These are phyloP conservation scores for Cryphonectria radicalis DNA, from an alignment of 2,329 filamentous ascomycete species.

Conservation along the genomic window DNA sequence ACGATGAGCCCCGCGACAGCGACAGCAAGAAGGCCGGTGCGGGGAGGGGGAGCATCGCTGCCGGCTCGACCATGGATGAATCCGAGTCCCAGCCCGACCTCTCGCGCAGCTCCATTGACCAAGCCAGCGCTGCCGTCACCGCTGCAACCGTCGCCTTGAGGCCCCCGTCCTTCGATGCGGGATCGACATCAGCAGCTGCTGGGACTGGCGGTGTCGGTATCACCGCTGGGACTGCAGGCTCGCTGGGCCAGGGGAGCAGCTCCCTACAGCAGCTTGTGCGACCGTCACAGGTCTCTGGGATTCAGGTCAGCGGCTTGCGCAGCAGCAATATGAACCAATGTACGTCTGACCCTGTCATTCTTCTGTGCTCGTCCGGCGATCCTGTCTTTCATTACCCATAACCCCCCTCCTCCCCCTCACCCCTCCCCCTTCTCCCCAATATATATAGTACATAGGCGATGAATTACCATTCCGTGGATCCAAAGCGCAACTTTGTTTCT, in stretches of 20 bases:
- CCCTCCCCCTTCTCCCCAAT: not conserved
- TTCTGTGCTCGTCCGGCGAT: constrained; percentile 14
- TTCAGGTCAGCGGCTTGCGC: constrained; percentile 63
- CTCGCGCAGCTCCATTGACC: constrained; percentile 60
- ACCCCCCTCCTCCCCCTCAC: not conserved
- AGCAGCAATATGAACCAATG: constrained; percentile 72
- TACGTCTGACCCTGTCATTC: constrained; percentile 55
- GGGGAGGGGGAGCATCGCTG: constrained; percentile 62
- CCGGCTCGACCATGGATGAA: constrained; percentile 63
- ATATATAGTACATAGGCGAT: not conserved
- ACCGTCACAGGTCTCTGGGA: constrained; percentile 69
- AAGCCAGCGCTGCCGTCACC: constrained; percentile 34
- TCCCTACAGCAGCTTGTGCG: constrained; percentile 72
- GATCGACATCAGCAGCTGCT: constrained; percentile 36
- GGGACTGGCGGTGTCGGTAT: constrained; percentile 23
- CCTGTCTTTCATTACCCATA: not conserved
- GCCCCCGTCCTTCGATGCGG: constrained; percentile 51
- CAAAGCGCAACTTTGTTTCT: constrained; percentile 31
- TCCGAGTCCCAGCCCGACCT: constrained; percentile 57
- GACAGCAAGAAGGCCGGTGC: constrained; percentile 69
- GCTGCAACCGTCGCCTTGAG: constrained; percentile 59
- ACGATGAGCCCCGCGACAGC: constrained; percentile 92
- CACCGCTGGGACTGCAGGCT: constrained; percentile 37
- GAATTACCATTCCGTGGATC: constrained; percentile 18
- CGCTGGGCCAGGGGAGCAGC: constrained; percentile 54